Evolutionary conservation across 2,329 filamentous ascomycete genomes (phyloP).

Genomic region (Dactylellina sp.): DNA sequence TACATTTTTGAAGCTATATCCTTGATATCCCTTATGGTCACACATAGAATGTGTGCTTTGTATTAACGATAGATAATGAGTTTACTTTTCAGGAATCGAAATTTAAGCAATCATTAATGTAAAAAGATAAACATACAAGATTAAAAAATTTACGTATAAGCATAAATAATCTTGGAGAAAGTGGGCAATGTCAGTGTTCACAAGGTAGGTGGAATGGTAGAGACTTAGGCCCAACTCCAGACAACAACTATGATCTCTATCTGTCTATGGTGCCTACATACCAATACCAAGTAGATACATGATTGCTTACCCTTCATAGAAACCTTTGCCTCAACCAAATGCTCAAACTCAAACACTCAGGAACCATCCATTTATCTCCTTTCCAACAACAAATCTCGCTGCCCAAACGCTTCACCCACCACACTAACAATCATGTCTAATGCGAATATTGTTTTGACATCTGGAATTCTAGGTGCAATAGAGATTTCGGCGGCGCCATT

Average conservation of each 20-base stretch:
- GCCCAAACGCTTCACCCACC: slow-evolving; percentile 60
- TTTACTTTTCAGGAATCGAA: too few species aligned
- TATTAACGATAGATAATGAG: too few species aligned
- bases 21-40: not conserved
- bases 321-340: not conserved
- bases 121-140: too few species aligned
- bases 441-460: slow-evolving; percentile 58
- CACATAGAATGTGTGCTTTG: not conserved
- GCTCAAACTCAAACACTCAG: not conserved
- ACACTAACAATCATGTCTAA: slow-evolving; percentile 61
- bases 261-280: slow-evolving; percentile 21
- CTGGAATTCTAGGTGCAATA: slow-evolving; percentile 28
- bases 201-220: too few species aligned
- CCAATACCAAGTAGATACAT: slow-evolving; percentile 23
- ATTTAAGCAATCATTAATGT: too few species aligned
- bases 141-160: too few species aligned
- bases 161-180: too few species aligned
- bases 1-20: not conserved
- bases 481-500: not conserved
- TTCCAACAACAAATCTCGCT: slow-evolving; percentile 59
- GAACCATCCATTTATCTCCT: slow-evolving; percentile 24
- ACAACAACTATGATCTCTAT: not conserved
- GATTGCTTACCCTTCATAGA: not conserved
- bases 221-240: not conserved
- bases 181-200: too few species aligned